Base-by-base conservation (phyloP, 1,139 yeast genomes). In the Hyphopichia burtonii region DNA sequence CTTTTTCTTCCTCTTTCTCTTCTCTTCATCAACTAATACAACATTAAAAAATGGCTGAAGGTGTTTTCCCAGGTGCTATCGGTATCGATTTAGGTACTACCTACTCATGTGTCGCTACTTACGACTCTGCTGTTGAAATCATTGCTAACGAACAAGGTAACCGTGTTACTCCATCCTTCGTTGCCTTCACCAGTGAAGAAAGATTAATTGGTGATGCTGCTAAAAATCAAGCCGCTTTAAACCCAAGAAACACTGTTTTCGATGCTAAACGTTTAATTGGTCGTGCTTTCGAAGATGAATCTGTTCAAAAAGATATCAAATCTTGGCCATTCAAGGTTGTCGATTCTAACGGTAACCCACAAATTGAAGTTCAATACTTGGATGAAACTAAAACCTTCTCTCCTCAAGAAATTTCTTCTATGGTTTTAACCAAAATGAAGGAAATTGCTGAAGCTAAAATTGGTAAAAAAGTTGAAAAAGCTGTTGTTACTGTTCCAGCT, bases 1-100 rank as follows among this genome's bases (percentile, higher is more conserved):
- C 28, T 50, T 44, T 46, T 25, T 17, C 25, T 32, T 42, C 47
- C 46, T 52, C 47, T 45, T 43, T 49, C 47, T 54, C 50, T 49
- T 45, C 46, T 48, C 45, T 41, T 45, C 48, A 41, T 45, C 50
- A 45, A 42, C 44, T 43, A 43, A 42, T 46, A 44, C 41, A 42
- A 44, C 41, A 48, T 44, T 45, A 32, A 38, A 80, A 71, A 71
- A 85, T 85, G 91, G 88, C 91, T 84, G 97, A 91, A 84, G 96
- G 96, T 86, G 95, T 91, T 80, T 91, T 87, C 87, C 95, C 91
- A 84, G 96, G 96, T 84, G 98, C 98, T 79, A 90, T 91, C 80
- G 98, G 99, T 81, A 91, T 91, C 89, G 96, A 89, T 86, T 86
- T 89, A 79, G 98, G 98, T 83, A 90, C 97, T 65, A 88, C 96